Evolutionary conservation across 768 basidiomycete species (phyloP).

Genomic region (Grammothele lineata): DNA sequence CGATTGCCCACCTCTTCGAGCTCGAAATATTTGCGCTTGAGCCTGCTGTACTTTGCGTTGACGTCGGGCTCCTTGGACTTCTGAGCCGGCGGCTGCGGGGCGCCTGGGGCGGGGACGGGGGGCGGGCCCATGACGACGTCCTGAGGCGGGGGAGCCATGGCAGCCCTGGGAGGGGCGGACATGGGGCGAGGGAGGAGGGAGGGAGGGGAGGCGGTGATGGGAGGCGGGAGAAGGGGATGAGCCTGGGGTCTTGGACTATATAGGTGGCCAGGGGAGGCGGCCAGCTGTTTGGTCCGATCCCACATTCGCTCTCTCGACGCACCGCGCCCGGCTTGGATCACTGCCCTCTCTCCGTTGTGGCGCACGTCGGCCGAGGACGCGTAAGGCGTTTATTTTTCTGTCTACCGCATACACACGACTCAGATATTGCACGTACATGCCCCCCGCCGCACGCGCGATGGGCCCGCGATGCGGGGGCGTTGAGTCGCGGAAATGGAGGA

Average conservation of each 20-base stretch:
- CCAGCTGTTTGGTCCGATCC: conserved; percentile 25
- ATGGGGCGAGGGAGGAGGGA: conserved; percentile 14
- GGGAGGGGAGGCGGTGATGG: conserved; percentile 13
- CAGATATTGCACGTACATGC: too few species aligned
- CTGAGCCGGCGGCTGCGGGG: conserved; percentile 25
- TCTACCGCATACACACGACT: too few species aligned
- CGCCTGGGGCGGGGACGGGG: conserved; percentile 32
- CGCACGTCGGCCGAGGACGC: too few species aligned
- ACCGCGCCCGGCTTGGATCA: conserved; percentile 9
- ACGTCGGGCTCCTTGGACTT: conserved; percentile 38
- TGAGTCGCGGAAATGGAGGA: conserved; percentile 15
- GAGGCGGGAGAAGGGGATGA: conserved; percentile 19
- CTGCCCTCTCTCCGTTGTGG: neutral
- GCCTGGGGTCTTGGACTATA: conserved; percentile 16
- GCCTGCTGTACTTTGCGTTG: conserved; percentile 57
- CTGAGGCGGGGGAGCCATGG: conserved; percentile 35
- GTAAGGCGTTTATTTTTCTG: too few species aligned
- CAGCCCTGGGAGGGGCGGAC: conserved; percentile 16
- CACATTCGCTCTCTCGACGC: conserved; percentile 17
- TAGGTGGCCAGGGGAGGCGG: conserved; percentile 22
- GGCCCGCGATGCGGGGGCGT: conserved; percentile 14
- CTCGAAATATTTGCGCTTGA: conserved; percentile 64
- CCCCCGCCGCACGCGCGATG: neutral
- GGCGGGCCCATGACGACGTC: conserved; percentile 52
- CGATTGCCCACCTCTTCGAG: conserved; percentile 55